Evolutionary conservation across 139 green algal genomes (phyloP).

Genomic region (Auxenochlorella pyrenoidosa): DNA sequence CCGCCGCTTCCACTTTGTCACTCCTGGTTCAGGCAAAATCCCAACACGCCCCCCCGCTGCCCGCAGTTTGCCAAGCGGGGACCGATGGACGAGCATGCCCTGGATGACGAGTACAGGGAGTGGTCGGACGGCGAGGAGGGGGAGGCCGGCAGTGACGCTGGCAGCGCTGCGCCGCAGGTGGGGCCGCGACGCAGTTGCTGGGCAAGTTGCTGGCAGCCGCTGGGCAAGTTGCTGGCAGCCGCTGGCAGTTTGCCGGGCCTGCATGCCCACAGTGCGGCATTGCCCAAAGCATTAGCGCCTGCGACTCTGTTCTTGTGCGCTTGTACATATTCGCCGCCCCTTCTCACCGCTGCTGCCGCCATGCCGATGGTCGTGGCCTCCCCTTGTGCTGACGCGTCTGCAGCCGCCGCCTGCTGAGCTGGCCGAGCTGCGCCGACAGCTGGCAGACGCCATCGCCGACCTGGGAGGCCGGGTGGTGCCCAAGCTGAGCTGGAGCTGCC

Average conservation of each 20-base stretch:
- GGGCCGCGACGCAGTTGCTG: neutral
- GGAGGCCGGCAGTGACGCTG: neutral
- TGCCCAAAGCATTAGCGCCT: too few relatives aligned
- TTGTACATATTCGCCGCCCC: too few relatives aligned
- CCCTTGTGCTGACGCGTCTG: neutral
- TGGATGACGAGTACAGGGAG: slow-evolving; percentile 43
- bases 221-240: too few relatives aligned
- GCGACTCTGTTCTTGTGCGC: too few relatives aligned
- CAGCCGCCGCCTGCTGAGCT: slow-evolving; percentile 37
- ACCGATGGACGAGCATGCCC: neutral
- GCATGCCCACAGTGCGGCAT: too few relatives aligned
- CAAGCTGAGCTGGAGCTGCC: slow-evolving; percentile 94
- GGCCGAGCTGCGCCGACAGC: slow-evolving; percentile 41
- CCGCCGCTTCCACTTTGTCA: neutral
- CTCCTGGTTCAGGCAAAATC: too few relatives aligned
- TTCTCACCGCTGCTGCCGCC: too few relatives aligned
- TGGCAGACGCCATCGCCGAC: slow-evolving; percentile 68
- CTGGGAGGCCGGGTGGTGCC: slow-evolving; percentile 84
- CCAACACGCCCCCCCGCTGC: neutral
- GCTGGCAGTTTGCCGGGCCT: too few relatives aligned
- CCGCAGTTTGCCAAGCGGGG: slow-evolving; percentile 36
- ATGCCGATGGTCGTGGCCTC: too few relatives aligned
- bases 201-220: too few relatives aligned
- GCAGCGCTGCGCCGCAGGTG: neutral
- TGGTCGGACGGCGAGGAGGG: slow-evolving; percentile 31